Percentiles rank a stretch among this genome's conserved stretches.
Evolutionary conservation across 352 stramenopile species (phyloP).

Genomic region (Phytophthora hibernalis): DNA sequence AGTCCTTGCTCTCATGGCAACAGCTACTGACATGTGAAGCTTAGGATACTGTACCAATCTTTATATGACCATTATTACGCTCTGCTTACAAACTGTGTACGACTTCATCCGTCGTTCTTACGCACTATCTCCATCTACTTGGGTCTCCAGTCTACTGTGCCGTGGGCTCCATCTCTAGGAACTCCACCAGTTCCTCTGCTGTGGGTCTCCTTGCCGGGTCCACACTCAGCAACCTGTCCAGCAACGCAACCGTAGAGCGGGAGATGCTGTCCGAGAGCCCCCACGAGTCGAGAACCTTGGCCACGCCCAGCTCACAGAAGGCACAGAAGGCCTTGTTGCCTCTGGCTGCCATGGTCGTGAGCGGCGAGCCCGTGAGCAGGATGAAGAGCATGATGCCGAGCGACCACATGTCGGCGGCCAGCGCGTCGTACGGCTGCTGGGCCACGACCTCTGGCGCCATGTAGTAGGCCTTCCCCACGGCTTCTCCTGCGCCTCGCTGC

Average conservation of each 20-base stretch:
- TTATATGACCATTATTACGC: not conserved
- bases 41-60: not conserved
- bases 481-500: conserved; percentile 24
- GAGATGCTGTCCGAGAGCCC: conserved; percentile 40
- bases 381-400: conserved; percentile 73
- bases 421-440: conserved; percentile 45
- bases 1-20: not conserved
- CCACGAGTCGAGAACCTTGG: conserved; percentile 60
- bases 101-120: not conserved
- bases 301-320: conserved; percentile 47
- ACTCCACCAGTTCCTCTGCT: conserved; percentile 15
- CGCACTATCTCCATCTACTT: not conserved
- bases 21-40: no score
- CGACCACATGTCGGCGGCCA: conserved; percentile 68
- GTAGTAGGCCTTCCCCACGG: conserved; percentile 59
- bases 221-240: conserved; percentile 18
- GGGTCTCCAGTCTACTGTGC: not conserved
- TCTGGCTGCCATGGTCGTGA: conserved; percentile 36
- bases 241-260: not conserved
- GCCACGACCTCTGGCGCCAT: conserved; percentile 64
- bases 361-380: conserved; percentile 64
- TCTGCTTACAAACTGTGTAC: not conserved
- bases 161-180: conserved; percentile 23
- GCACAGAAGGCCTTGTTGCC: conserved; percentile 46
- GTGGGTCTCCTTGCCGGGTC: conserved; percentile 12